Conservation (phyloP, 2,329 filamentous ascomycete genomes). For the Delphinella strobiligena region DNA sequence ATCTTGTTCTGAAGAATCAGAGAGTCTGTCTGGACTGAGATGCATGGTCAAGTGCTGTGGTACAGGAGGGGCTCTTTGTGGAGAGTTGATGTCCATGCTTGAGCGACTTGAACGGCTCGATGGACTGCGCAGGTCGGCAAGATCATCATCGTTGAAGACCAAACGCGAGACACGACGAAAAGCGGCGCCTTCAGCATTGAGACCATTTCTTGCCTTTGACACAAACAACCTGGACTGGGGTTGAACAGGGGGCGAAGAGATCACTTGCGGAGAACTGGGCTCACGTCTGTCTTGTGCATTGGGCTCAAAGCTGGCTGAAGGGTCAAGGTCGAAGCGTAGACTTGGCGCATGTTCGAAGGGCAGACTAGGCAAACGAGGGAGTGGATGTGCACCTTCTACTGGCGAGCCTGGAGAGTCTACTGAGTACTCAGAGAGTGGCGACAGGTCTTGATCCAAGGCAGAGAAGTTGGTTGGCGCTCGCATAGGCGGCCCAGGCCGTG, state of each 20-base stretch:
- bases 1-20: too few species aligned
- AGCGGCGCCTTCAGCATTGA: neutral
- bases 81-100: neutral
- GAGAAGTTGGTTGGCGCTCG: conserved; percentile 7
- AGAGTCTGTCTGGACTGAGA: too few species aligned
- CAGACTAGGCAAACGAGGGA: too few species aligned
- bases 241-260: neutral
- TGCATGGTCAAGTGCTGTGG: too few species aligned
- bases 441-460: neutral
- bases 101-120: too few species aligned
- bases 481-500: conserved; percentile 7
- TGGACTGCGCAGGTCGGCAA: neutral
- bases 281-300: too few species aligned
- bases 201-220: neutral
- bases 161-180: neutral
- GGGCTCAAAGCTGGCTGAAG: too few species aligned
- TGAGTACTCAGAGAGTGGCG: too few species aligned
- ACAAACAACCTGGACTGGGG: neutral
- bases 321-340: too few species aligned
- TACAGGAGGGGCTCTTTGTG: neutral
- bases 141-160: neutral
- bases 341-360: neutral
- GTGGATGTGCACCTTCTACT: too few species aligned
- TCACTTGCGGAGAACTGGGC: neutral
- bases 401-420: too few species aligned